phyloP scores from a whole-genome alignment of 768 basidiomycete genomes.

The Leccinum pellstonianum region DNA sequence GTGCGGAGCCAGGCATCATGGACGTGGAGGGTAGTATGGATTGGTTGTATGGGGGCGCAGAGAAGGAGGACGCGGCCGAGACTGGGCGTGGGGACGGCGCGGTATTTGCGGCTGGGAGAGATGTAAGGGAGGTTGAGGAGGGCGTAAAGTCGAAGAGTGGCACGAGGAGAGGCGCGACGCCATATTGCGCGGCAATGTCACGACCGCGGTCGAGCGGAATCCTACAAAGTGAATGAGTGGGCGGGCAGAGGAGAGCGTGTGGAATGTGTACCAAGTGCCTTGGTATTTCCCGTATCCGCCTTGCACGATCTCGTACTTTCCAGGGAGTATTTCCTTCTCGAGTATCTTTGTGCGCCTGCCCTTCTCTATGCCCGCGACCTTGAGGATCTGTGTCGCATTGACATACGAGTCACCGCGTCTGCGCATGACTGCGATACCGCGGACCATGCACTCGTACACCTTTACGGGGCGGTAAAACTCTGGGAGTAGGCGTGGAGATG shows the following conservation, averaged over 20 bases:
- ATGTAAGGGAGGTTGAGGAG: slow-evolving; percentile 63
- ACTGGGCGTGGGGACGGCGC: slow-evolving; percentile 59
- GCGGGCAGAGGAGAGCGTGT: slow-evolving; percentile 3
- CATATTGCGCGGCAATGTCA: slow-evolving; percentile 89
- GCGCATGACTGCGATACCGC: slow-evolving; percentile 98
- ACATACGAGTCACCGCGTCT: slow-evolving; percentile 92
- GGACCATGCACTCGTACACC: slow-evolving; percentile 98
- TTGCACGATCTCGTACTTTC: slow-evolving; percentile 97
- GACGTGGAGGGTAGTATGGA: slow-evolving; percentile 70
- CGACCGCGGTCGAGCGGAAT: slow-evolving; percentile 94
- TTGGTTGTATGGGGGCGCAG: slow-evolving; percentile 53
- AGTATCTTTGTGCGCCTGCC: slow-evolving; percentile 94
- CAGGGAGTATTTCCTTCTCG: slow-evolving; percentile 94
- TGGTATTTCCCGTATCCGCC: slow-evolving; percentile 99
- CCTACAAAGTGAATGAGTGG: slow-evolving; percentile 46
- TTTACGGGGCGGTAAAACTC: slow-evolving; percentile 27
- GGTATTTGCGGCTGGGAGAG: slow-evolving; percentile 54
- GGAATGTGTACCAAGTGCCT: slow-evolving; percentile 82
- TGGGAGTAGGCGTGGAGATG: background rate
- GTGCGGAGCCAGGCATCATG: slow-evolving; percentile 84
- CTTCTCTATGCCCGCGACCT: slow-evolving; percentile 98
- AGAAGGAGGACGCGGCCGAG: slow-evolving; percentile 68
- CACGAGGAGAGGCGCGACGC: slow-evolving; percentile 81
- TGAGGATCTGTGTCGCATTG: slow-evolving; percentile 98
- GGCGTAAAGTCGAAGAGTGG: slow-evolving; percentile 95